phyloP scores from a whole-genome alignment of 495 filamentous ascomycete genomes.

The Tetracladium setigerum region DNA sequence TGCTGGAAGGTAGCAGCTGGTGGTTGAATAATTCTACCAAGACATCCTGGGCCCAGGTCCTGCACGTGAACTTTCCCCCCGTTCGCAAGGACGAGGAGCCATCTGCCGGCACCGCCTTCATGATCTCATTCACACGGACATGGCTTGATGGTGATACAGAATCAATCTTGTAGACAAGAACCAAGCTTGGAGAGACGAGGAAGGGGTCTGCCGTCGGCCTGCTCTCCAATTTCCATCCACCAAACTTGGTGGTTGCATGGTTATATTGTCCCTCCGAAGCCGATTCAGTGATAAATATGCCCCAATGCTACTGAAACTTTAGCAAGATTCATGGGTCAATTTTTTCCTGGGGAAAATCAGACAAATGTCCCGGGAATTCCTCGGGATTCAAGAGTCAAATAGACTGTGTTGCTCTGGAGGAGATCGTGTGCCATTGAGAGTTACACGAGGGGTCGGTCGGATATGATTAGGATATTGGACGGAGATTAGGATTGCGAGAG shows the following conservation, averaged over 20 bases:
- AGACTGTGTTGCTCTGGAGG: constrained; percentile 4
- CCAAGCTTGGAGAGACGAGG: not conserved
- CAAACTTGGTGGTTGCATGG: constrained; percentile 5
- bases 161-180: constrained; percentile 1
- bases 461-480: too few relatives aligned
- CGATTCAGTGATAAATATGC: not conserved
- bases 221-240: constrained; percentile 3
- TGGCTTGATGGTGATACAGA: not conserved
- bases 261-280: constrained; percentile 2
- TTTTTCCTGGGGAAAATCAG: not conserved
- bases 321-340: not conserved
- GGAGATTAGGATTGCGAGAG: too few relatives aligned
- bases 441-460: too few relatives aligned
- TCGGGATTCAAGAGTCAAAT: constrained; percentile 4
- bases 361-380: constrained; percentile 5
- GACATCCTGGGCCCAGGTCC: constrained; percentile 8
- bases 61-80: constrained; percentile 4
- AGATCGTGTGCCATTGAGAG: too few relatives aligned
- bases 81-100: constrained; percentile 2
- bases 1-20: not conserved
- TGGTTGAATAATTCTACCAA: constrained; percentile 1
- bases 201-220: not conserved
- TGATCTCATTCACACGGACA: not conserved
- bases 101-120: constrained; percentile 4
- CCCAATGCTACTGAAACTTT: not conserved